Base-by-base conservation (phyloP, 345 rosid species). In the Barbarea vulgaris region DNA sequence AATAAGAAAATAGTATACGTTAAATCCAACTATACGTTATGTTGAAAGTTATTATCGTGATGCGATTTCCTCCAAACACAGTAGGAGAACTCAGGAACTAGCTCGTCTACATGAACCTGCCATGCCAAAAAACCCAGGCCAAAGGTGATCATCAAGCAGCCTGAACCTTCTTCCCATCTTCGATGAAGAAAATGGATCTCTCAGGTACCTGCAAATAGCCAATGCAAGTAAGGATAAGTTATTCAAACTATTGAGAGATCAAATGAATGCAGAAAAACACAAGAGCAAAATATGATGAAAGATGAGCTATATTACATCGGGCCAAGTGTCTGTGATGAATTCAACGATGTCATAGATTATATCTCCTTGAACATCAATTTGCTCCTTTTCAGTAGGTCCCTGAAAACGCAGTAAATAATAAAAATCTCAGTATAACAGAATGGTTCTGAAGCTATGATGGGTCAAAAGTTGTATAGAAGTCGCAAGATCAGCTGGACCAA, bases 351-450 rank as follows among this genome's bases (percentile, higher is more conserved):
- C 97, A 63, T 86, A 87, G 28, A 93, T 74, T 71, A 94, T 90
- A 83, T 94, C 98, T 77, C 98, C 98, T 88, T 94, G 98, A 64
- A 94, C 97, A 69, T 94, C 98, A 68, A 94, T 91, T 61, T 94
- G 98, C 74, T 94, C 98, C 85, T 91, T 94, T 17, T 94, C 98
- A 64, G 97, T 94, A 33, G 97, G 98, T 55, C 97, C 98, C 98
- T 94, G 75, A 64, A 68, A 68, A 61, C 51, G 12, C 65, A 65
- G 28, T 63, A 59, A 72, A 15, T 14, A 12, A 13, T 50, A 67
- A 36, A 69, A 22, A 39, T 11, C 65, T 17, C 10, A 59, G 47
- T 7, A 27, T 9, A 72, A 46, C 53, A 55, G 9, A 63, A 33
- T 27, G 74, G 69, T 28, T 21, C 13, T 70, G 57, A 27, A 30